These are phyloP conservation scores for Hemisphaericaspora lyxosophila DNA, from an alignment of 1,139 yeast genomes.

Conservation along the genomic window DNA sequence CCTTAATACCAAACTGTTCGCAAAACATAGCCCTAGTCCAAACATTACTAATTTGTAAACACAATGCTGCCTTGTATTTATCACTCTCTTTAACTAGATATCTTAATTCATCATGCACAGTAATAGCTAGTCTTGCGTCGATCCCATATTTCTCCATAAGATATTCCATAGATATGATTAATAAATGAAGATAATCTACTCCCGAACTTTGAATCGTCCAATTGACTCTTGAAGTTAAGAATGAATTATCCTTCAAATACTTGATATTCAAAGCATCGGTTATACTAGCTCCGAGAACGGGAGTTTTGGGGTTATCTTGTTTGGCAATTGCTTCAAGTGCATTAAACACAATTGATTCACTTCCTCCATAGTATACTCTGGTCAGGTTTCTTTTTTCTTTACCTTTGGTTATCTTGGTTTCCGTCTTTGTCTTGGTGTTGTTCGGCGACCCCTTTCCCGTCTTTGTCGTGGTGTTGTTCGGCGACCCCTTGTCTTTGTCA, in stretches of 20 bases:
- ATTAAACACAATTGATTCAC: slow-evolving; percentile 90
- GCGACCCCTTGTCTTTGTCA: no score
- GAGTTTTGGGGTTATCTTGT: slow-evolving; percentile 81
- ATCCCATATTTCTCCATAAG: slow-evolving; percentile 61
- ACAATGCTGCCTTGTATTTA: slow-evolving; percentile 70
- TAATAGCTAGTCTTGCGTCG: slow-evolving; percentile 77
- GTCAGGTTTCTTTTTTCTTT: neutral
- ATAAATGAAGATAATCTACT: slow-evolving; percentile 87
- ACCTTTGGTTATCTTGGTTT: neutral
- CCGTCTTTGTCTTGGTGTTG: neutral
- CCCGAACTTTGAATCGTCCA: slow-evolving; percentile 99
- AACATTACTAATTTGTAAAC: slow-evolving; percentile 82
- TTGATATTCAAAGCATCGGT: slow-evolving; percentile 75
- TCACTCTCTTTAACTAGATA: slow-evolving; percentile 75
- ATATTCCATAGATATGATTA: slow-evolving; percentile 87
- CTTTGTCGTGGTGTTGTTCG: no score
- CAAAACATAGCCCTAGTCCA: slow-evolving; percentile 98
- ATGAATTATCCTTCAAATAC: slow-evolving; percentile 65
- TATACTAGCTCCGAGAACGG: slow-evolving; percentile 90
- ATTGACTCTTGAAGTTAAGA: slow-evolving; percentile 86
- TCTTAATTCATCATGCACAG: slow-evolving; percentile 95
- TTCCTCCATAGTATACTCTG: slow-evolving; percentile 82
- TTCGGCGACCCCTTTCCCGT: neutral
- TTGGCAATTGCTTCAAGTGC: slow-evolving; percentile 85
- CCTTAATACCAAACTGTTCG: slow-evolving; percentile 85